Conservation (phyloP, 2,329 filamentous ascomycete species). For the Grosmannia serpens region DNA sequence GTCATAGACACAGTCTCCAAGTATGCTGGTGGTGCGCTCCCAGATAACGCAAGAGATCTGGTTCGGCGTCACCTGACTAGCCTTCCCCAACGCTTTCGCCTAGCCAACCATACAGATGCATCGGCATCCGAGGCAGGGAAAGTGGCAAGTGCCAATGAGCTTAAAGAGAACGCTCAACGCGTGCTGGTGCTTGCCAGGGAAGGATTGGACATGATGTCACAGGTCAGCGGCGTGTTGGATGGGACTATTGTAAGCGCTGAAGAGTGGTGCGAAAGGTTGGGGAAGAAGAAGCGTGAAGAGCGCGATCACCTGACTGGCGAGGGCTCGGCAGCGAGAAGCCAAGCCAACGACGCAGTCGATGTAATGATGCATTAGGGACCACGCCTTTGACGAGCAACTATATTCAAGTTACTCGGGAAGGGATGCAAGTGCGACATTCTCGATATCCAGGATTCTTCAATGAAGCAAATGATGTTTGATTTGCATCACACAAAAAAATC, state of each 20-base stretch:
- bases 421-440: background rate
- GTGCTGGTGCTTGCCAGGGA: conserved; percentile 82
- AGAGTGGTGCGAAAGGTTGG: conserved; percentile 75
- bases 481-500: no score
- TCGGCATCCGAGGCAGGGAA: conserved; percentile 11
- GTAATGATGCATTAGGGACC: background rate
- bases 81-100: conserved; percentile 65
- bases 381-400: no score
- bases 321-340: background rate
- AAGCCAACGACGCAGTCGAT: background rate
- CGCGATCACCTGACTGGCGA: background rate
- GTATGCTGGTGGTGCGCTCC: conserved; percentile 82
- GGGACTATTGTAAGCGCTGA: conserved; percentile 86
- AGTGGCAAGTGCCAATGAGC: conserved; percentile 19
- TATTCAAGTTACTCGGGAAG: background rate
- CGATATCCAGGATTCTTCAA: background rate
- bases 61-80: conserved; percentile 77
- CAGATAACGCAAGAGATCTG: conserved; percentile 74
- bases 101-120: conserved; percentile 42
- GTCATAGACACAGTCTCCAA: conserved; percentile 78
- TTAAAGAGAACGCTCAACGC: conserved; percentile 53
- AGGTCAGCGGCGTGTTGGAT: conserved; percentile 79
- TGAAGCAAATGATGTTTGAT: no score
- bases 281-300: conserved; percentile 30
- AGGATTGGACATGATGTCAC: conserved; percentile 85